phyloP scores from a whole-genome alignment of 2,329 filamentous ascomycete species.

The Emmonsiellopsis sp. region DNA sequence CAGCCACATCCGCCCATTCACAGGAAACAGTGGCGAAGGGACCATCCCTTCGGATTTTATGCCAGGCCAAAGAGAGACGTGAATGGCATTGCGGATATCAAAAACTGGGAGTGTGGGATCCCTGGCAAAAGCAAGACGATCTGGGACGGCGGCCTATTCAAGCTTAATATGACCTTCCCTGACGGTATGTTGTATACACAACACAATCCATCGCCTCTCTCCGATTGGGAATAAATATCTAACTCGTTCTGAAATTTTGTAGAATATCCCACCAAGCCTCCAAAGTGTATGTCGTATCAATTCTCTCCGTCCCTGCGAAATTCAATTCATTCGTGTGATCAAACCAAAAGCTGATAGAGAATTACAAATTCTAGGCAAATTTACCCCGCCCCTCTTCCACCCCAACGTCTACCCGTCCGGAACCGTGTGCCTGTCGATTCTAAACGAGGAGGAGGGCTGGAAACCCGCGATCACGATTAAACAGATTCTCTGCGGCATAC shows the following conservation, averaged over 20 bases:
- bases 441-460: conserved; percentile 98
- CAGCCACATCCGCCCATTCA: background rate
- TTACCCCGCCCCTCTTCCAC: conserved; percentile 90
- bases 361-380: conserved; percentile 62
- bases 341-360: background rate
- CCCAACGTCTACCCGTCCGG: conserved; percentile 98
- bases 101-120: conserved; percentile 93
- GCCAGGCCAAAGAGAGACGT: conserved; percentile 75
- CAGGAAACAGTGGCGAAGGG: conserved; percentile 95
- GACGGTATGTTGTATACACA: conserved; percentile 57
- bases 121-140: conserved; percentile 95
- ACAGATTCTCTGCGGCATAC: conserved; percentile 91
- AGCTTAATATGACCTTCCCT: conserved; percentile 84
- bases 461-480: conserved; percentile 98
- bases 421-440: conserved; percentile 90
- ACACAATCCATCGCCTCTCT: background rate
- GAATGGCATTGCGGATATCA: conserved; percentile 78
- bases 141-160: conserved; percentile 97
- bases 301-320: background rate
- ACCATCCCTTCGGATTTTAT: conserved; percentile 97
- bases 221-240: conserved; percentile 2
- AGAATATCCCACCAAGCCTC: conserved; percentile 98
- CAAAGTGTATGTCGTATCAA: conserved; percentile 63
- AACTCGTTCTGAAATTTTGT: conserved; percentile 13
- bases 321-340: conserved; percentile 13